Evolutionary conservation across 495 filamentous ascomycete species (phyloP).

Genomic region (Aspergillus diversus): DNA sequence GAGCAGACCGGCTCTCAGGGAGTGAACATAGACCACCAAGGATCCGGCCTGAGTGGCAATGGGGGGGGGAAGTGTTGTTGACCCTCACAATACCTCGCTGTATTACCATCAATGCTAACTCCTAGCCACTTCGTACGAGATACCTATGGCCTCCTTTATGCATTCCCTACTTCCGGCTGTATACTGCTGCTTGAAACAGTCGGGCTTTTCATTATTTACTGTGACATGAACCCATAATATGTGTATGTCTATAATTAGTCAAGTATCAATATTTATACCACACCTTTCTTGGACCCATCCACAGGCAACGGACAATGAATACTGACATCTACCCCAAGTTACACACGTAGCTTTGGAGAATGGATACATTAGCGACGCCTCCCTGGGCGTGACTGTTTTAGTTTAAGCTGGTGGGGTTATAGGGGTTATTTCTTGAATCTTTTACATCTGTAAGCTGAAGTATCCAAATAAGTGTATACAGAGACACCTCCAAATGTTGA

Average conservation of each 20-base stretch:
- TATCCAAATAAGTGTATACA: too few relatives aligned
- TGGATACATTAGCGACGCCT: too few relatives aligned
- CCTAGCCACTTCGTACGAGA: neutral
- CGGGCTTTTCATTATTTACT: neutral
- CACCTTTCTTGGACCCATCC: neutral
- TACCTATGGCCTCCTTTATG: neutral
- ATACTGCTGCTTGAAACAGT: neutral
- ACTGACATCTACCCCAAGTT: too few relatives aligned
- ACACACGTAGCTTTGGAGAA: neutral
- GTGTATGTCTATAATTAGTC: slow-evolving; percentile 21
- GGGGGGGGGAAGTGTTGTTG: slow-evolving; percentile 88
- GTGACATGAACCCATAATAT: slow-evolving; percentile 16
- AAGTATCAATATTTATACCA: slow-evolving; percentile 2
- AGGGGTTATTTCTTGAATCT: neutral
- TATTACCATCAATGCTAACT: slow-evolving; percentile 21
- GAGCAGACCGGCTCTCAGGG: slow-evolving; percentile 66
- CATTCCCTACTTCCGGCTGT: neutral
- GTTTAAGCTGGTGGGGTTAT: neutral
- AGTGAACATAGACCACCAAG: slow-evolving; percentile 73
- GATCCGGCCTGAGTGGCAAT: slow-evolving; percentile 59
- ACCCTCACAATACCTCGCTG: slow-evolving; percentile 22
- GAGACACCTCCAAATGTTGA: too few relatives aligned
- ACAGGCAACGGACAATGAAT: neutral
- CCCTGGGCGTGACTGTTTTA: too few relatives aligned
- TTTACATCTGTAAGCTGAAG: too few relatives aligned